Percentiles rank a stretch among this genome's conserved stretches.
Evolutionary conservation across 495 filamentous ascomycete genomes (phyloP).

Genomic region (Glonium stellatum): DNA sequence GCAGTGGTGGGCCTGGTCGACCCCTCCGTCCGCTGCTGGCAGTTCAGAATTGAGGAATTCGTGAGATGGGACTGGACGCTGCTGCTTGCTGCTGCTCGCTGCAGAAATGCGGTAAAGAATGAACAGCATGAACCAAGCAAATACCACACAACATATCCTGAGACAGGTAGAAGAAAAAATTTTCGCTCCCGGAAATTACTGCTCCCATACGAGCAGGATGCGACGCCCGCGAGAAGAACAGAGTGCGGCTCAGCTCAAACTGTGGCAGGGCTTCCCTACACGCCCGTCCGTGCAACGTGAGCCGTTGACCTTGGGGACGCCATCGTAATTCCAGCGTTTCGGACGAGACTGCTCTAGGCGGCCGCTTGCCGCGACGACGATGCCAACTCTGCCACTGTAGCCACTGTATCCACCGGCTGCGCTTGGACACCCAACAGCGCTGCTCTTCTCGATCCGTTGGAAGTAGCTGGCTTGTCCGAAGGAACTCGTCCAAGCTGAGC

Average conservation of each 20-base stretch:
- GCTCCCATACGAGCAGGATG: conserved; percentile 16
- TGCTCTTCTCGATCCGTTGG: neutral
- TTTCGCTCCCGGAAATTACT: conserved; percentile 29
- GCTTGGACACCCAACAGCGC: neutral
- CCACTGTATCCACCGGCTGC: too few relatives aligned
- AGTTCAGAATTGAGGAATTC: neutral
- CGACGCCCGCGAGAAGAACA: conserved; percentile 19
- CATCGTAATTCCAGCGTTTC: conserved; percentile 14
- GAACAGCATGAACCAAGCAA: conserved; percentile 22
- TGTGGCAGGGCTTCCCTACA: conserved; percentile 17
- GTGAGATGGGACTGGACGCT: conserved; percentile 2
- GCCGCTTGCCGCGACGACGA: conserved; percentile 19
- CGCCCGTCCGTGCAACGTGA: conserved; percentile 6
- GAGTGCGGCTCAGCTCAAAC: conserved; percentile 26
- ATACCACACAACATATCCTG: conserved; percentile 15
- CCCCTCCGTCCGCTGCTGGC: conserved; percentile 6
- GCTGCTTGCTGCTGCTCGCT: neutral
- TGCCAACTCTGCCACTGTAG: too few relatives aligned
- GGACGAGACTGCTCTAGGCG: conserved; percentile 7
- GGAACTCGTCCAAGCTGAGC: neutral
- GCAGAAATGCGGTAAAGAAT: conserved; percentile 26
- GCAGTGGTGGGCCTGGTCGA: conserved; percentile 17
- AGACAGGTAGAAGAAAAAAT: conserved; percentile 27
- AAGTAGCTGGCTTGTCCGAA: neutral
- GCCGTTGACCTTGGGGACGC: conserved; percentile 14